Evolutionary conservation across 371 early-diverging fungal species (phyloP), one percentile per base, ranked within the genome.

Genomic region (Apophysomyces sp.): DNA sequence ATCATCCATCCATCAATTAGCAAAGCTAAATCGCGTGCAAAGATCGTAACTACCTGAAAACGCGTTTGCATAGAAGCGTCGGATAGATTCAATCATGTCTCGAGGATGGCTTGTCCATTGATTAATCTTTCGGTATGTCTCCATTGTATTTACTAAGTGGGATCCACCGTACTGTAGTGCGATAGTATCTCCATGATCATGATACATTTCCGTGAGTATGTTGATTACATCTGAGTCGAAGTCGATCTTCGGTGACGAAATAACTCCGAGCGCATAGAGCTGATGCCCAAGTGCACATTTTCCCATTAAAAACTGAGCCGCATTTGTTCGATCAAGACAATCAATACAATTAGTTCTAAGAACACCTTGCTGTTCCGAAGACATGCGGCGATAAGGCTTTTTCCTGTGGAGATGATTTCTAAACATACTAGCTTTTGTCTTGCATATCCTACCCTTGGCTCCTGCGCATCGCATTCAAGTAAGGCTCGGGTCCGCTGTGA

Each of bases 111-210:
- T 94, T 0, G 94, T 91, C 96, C 96, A 95, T 57, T 90, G 92
- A 53, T 91, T 93, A 62, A 92, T 94, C 62, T 95, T 93, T 32
- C 97, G 86, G 68, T 98, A 98, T 0, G 97, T 95, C 65, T 95
- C 94, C 87, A 98, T 95, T 5, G 98, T 98, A 67, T 98, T 98
- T 18, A 98, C 99, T 29, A 98, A 81, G 74, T 95, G 94, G 1
- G 98, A 97, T 3, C 99, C 99, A 52, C 99, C 98, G 74, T 99
- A 99, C 71, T 99, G 99, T 16, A 99, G 72, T 1, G 99, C 99
- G 52, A 99, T 93, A 4, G 94, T 96, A 71, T 99, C 98, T 24
- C 99, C 99, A 74, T 99, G 96, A 59, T 97, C 94, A 65, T 96
- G 96, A 81, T 97, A 99, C 94, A 99, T 93, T 66, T 92, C 94